Evolutionary conservation across 768 basidiomycete genomes (phyloP).

Genomic region (Sporobolomyces pararoseus): DNA sequence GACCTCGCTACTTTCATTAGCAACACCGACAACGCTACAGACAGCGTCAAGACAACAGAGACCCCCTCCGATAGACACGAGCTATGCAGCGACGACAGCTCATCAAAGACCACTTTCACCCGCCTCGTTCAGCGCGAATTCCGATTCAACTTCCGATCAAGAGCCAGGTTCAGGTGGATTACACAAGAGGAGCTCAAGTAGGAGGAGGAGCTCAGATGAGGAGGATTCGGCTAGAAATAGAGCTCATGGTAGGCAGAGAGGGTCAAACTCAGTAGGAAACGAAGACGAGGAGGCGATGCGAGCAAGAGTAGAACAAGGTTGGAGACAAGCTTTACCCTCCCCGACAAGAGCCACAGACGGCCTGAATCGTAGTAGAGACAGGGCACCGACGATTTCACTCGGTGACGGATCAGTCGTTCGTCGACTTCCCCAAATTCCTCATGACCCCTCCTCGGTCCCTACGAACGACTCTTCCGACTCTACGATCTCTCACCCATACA

Average conservation of each 20-base stretch:
- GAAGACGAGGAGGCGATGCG: constrained; percentile 20
- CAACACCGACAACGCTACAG: not conserved
- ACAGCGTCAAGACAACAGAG: not conserved
- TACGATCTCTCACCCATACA: not conserved
- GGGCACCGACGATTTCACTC: not conserved
- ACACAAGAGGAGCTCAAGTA: constrained; percentile 17
- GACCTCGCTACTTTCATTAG: too few species aligned
- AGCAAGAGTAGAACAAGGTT: not conserved
- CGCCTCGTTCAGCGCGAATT: not conserved
- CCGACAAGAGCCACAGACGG: not conserved
- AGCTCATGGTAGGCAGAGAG: not conserved
- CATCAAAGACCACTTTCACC: constrained; percentile 28
- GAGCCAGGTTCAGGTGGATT: not conserved
- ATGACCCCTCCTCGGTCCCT: not conserved
- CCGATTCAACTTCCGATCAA: too few species aligned
- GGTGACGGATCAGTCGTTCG: constrained; percentile 19
- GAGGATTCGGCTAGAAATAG: not conserved
- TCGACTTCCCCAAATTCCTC: not conserved
- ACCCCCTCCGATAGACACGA: not conserved
- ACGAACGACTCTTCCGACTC: too few species aligned
- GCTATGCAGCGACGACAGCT: constrained; percentile 17
- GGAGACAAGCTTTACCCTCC: not conserved
- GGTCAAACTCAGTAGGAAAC: too few species aligned
- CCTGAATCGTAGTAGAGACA: too few species aligned
- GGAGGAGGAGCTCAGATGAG: not conserved